Evolutionary conservation across 257 asterid species (phyloP).

Genomic region (Lycium ferocissimum): DNA sequence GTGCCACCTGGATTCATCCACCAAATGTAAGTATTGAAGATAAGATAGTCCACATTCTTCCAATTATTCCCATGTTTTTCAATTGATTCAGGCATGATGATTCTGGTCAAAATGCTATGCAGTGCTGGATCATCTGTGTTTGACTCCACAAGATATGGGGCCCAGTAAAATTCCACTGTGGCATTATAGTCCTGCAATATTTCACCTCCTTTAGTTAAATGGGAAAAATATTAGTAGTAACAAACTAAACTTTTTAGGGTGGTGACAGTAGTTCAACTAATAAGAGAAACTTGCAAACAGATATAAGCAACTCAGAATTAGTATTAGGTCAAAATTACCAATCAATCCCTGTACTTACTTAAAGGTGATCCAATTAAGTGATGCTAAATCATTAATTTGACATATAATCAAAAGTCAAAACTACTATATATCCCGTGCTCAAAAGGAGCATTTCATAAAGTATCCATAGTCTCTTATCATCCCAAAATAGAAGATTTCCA

Average conservation of each 20-base stretch:
- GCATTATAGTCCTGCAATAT: slow-evolving; percentile 73
- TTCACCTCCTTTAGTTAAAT: neutral
- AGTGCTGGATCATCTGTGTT: slow-evolving; percentile 71
- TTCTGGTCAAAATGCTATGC: neutral
- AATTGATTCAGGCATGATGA: slow-evolving; percentile 4
- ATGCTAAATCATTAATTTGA: neutral
- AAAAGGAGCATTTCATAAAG: too few relatives aligned
- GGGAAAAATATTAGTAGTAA: neutral
- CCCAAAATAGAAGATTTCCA: too few relatives aligned
- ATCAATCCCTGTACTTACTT: neutral
- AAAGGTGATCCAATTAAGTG: neutral
- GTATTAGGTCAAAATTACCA: neutral
- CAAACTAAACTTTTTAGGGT: neutral
- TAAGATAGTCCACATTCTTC: neutral
- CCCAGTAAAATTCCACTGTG: slow-evolving; percentile 90
- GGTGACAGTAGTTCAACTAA: neutral
- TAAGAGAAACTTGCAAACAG: neutral
- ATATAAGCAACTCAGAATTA: slow-evolving; percentile 6
- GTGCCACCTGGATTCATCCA: slow-evolving; percentile 11
- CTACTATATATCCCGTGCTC: too few relatives aligned
- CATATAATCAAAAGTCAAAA: neutral
- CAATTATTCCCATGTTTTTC: slow-evolving; percentile 6
- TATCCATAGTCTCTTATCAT: too few relatives aligned
- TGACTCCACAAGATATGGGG: slow-evolving; percentile 76
- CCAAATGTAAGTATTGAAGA: neutral